Base-by-base conservation (phyloP, 2,329 filamentous ascomycete genomes). In the Mollisia scopiformis region DNA sequence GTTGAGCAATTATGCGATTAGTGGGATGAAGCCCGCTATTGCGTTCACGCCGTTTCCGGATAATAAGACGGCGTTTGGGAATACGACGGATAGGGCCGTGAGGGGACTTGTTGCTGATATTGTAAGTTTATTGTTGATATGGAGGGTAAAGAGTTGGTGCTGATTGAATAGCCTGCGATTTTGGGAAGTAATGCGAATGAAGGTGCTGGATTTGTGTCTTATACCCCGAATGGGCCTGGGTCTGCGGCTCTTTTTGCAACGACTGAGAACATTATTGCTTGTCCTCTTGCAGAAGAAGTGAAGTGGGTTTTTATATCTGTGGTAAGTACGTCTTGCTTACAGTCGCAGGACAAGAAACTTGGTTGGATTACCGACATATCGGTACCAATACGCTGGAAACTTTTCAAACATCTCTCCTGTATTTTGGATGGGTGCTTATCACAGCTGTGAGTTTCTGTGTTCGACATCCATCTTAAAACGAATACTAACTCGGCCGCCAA, bases 301-400 rank as follows among this genome's bases (percentile, higher is more conserved):
- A 47, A 19, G 65, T 64, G 54, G n/a, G 55, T 47, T 4, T 10
- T 27, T 11, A 4, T 51, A 27, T 19, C 37, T 43, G 6, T 6
- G 39, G 21, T n/a, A 6, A 35, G 30, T 7, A 21, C 11, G 51
- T 23, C 21, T n/a, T 19, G 16, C 27, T 56, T 2, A 51, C 8
- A 16, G 3, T 28, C 1, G 11, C 37, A 58, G 8, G 16, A 46
- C 54, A 25, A 61, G 64, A n/a, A 58, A 57, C 8, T 46, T 46
- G 25, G 50, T 58, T n/a, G 50, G 57, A 16, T 37, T 62, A 21
- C 59, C 63, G 51, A 69, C 66, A 21, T 69, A 59, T 39, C 68
- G 74, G 21, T 76, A 75, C 57, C 67, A 68, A 23, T 76, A 73
- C 58, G 64, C 71, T 14, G 73, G 73, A 13, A 67, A 71, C 33